Base-by-base conservation (phyloP, 2,329 filamentous ascomycete genomes). In the Colletotrichum incanum region DNA sequence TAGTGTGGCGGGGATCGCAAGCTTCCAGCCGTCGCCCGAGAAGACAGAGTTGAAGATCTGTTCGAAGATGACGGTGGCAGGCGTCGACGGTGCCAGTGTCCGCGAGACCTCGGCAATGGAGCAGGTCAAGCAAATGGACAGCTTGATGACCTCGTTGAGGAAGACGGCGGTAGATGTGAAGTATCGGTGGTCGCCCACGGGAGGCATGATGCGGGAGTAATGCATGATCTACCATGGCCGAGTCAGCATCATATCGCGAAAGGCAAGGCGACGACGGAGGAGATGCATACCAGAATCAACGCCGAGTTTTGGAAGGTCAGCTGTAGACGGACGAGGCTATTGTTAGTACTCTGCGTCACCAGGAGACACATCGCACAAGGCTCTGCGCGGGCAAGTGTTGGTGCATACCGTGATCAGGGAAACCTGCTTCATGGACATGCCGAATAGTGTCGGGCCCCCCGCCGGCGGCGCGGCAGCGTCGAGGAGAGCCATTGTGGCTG, bases 91-190 rank as follows among this genome's bases (percentile, higher is more conserved):
- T 7, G 94, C 93, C 11, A 94, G 87, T 11, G 90, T 93, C 76
- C 90, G 88, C 23, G 95, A 96, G 65, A 94, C 92, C 76, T 98
- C 95, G 85, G 97, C 94, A 61, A 98, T 88, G 56, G 94, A 93
- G 80, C 98, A 92, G 7, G 93, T 94, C 52, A 98, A 86, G 76
- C 94, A 97, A 67, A 98, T 91, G 47, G 92, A 90, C 43, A 98
- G 89, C 83, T 98, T 98, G 77, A 98, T 89, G 58, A 98, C 89
- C 83, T 99, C 96, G 82, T 95, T 96, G 74, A 98, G 87, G 80
- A 98, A 94, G 66, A 99, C 94, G 54, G 96, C 95, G 12, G 96
- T 98, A 52, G 95, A 98, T 49, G 96, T 92, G 77, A 96, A 94
- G 83, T 98, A 98, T 80, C 95, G 92, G 79, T 95, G 94, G 76